These are phyloP conservation scores for Ustilago loliicola DNA, from an alignment of 1,284 basidiomycete genomes.

Conservation along the genomic window DNA sequence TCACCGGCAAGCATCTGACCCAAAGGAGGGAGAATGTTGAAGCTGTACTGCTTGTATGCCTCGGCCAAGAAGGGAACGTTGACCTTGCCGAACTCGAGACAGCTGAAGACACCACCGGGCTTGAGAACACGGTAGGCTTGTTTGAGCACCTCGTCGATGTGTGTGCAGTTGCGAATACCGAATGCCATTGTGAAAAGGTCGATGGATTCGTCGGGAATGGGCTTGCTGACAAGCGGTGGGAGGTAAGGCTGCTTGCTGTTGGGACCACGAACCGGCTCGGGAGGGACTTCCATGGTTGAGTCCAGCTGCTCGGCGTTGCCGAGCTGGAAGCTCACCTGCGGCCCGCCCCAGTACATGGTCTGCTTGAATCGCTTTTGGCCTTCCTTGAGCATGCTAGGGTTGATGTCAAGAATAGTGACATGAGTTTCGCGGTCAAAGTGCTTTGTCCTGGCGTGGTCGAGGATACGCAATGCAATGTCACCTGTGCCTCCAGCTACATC, in stretches of 20 bases:
- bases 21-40: conserved; percentile 92
- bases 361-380: conserved; percentile 80
- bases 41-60: conserved; percentile 96
- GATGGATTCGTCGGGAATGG: conserved; percentile 76
- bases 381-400: conserved; percentile 93
- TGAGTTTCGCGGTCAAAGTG: conserved; percentile 77
- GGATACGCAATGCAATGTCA: conserved; percentile 93
- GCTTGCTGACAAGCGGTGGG: conserved; percentile 63
- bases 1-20: conserved; percentile 97
- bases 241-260: conserved; percentile 60
- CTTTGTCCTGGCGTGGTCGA: conserved; percentile 90
- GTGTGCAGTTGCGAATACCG: conserved; percentile 97
- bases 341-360: conserved; percentile 76
- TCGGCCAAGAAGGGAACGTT: conserved; percentile 86
- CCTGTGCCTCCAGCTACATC: conserved; percentile 97
- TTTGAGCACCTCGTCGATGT: conserved; percentile 85
- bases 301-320: conserved; percentile 88
- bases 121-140: conserved; percentile 96
- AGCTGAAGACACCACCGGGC: conserved; percentile 94
- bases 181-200: conserved; percentile 99
- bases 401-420: conserved; percentile 95
- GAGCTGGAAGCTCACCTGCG: conserved; percentile 92
- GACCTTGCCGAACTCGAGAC: conserved; percentile 96
- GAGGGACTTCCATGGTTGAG: conserved; percentile 52
- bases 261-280: conserved; percentile 35